These are phyloP conservation scores for Dendrocalamus sinicus DNA, from an alignment of 176 grass and related monocot species.

Conservation along the genomic window DNA sequence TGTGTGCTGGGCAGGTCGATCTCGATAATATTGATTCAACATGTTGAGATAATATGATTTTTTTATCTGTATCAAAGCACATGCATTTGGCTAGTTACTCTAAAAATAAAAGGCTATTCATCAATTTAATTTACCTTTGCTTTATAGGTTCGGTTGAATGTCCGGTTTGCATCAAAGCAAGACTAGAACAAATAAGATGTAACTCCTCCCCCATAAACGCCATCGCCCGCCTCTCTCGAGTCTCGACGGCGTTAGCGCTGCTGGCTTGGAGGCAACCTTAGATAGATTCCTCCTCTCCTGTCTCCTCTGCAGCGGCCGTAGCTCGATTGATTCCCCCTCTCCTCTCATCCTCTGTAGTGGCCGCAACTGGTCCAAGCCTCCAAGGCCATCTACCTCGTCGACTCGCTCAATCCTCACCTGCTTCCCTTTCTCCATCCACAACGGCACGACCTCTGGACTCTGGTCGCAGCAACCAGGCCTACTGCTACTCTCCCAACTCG, in stretches of 20 bases:
- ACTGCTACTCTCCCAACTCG: slow-evolving; percentile 89
- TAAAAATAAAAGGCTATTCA: background rate
- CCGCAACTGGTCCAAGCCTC: slow-evolving; percentile 71
- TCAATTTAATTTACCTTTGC: background rate
- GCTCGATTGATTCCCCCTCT: too few relatives aligned
- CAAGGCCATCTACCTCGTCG: slow-evolving; percentile 91
- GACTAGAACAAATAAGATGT: background rate
- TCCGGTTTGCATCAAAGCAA: background rate
- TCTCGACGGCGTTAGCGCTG: too few relatives aligned
- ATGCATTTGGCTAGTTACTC: background rate
- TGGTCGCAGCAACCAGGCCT: slow-evolving; percentile 97
- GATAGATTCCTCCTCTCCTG: too few relatives aligned
- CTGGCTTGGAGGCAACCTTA: too few relatives aligned
- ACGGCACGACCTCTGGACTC: slow-evolving; percentile 36
- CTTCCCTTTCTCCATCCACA: slow-evolving; percentile 86
- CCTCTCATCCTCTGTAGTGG: slow-evolving; percentile 53
- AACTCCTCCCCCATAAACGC: background rate
- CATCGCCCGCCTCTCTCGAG: too few relatives aligned
- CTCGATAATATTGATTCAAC: too few relatives aligned
- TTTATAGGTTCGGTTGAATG: slow-evolving; percentile 21
- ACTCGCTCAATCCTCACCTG: slow-evolving; percentile 56
- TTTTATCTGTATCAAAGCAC: too few relatives aligned
- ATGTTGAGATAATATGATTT: too few relatives aligned
- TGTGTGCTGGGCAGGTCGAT: too few relatives aligned
- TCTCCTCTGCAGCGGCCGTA: too few relatives aligned